Conservation (phyloP, 495 filamentous ascomycete species). For the Podospora tetraspora region DNA sequence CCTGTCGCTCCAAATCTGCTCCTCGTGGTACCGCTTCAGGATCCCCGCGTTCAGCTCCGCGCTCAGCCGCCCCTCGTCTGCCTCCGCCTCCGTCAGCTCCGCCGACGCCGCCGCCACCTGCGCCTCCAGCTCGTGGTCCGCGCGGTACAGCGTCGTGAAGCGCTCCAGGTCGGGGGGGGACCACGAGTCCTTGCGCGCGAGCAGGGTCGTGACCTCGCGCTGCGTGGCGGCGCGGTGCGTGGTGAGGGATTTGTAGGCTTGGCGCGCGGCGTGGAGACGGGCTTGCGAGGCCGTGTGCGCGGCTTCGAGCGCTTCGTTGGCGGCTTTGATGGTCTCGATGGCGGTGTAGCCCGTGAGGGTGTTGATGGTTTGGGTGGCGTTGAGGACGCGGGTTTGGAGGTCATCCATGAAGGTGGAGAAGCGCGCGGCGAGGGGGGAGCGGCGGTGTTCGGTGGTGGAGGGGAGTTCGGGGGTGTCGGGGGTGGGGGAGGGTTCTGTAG, state of each 20-base stretch:
- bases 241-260: constrained; percentile 71
- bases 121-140: constrained; percentile 89
- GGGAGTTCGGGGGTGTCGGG: constrained; percentile 52
- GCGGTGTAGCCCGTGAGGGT: constrained; percentile 89
- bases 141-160: constrained; percentile 87
- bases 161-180: constrained; percentile 80
- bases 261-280: constrained; percentile 64
- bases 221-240: constrained; percentile 76
- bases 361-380: constrained; percentile 83
- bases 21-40: constrained; percentile 89
- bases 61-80: constrained; percentile 68
- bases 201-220: constrained; percentile 88
- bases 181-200: constrained; percentile 93
- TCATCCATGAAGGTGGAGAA: constrained; percentile 81
- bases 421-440: constrained; percentile 66
- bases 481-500: background rate
- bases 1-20: constrained; percentile 98
- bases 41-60: constrained; percentile 71
- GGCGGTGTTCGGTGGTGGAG: constrained; percentile 66
- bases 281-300: constrained; percentile 57
- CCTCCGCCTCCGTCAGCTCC: constrained; percentile 66
- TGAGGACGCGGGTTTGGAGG: constrained; percentile 75
- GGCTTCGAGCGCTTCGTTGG: constrained; percentile 67
- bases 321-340: constrained; percentile 77
- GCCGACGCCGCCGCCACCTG: constrained; percentile 71